phyloP scores from a whole-genome alignment of 2,329 filamentous ascomycete species.

The Lasiodiplodia sp. region DNA sequence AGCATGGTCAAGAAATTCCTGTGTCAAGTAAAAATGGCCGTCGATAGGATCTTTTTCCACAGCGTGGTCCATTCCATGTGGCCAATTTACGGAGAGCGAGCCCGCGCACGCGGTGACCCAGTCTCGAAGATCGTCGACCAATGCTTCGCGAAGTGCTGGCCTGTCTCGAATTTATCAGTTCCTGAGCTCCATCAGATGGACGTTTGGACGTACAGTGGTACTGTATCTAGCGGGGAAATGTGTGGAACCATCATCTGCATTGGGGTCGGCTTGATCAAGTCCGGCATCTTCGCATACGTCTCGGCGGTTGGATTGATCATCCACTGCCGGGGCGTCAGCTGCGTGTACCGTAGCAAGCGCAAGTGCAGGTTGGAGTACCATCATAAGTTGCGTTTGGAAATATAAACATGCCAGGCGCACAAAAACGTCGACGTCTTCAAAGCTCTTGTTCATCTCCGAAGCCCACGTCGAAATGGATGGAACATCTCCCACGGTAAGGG shows the following conservation, averaged over 20 bases:
- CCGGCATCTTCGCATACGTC: conserved; percentile 27
- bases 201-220: conserved; percentile 15
- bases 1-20: conserved; percentile 16
- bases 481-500: neutral
- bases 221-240: conserved; percentile 21
- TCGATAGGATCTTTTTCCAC: conserved; percentile 17
- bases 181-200: neutral
- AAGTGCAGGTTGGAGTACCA: conserved; percentile 7
- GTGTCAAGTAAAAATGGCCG: conserved; percentile 17
- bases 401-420: conserved; percentile 27
- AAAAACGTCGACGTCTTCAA: conserved; percentile 27
- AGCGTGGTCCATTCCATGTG: conserved; percentile 17
- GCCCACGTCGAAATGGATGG: conserved; percentile 20
- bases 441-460: conserved; percentile 28
- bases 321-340: conserved; percentile 22
- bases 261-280: conserved; percentile 27
- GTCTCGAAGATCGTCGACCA: conserved; percentile 25
- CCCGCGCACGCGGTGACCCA: conserved; percentile 25
- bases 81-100: conserved; percentile 25
- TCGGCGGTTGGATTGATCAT: conserved; percentile 29
- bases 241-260: conserved; percentile 29
- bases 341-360: neutral
- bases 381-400: conserved; percentile 26
- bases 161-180: conserved; percentile 7
- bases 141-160: conserved; percentile 20